phyloP scores from a whole-genome alignment of 2,329 filamentous ascomycete species.

The Hypoxylon sp. region DNA sequence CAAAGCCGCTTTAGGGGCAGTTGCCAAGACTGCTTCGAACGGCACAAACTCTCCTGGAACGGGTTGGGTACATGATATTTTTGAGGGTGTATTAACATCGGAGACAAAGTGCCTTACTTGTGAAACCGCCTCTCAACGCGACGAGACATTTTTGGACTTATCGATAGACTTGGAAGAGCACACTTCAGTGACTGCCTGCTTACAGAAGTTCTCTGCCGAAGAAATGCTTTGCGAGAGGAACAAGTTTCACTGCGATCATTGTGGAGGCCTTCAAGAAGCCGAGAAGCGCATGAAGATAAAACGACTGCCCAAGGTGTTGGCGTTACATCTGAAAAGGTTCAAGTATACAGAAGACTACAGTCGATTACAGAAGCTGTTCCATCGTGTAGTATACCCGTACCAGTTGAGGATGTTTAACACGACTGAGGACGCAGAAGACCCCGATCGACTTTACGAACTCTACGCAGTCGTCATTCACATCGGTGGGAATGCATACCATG shows the following conservation, averaged over 20 bases:
- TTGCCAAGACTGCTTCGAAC: constrained; percentile 54
- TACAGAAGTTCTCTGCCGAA: constrained; percentile 96
- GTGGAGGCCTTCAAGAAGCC: constrained; percentile 94
- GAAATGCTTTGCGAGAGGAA: constrained; percentile 99
- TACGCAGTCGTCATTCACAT: constrained; percentile 99
- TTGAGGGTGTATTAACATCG: constrained; percentile 93
- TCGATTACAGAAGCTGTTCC: constrained; percentile 94
- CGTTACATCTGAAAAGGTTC: constrained; percentile 95
- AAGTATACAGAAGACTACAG: constrained; percentile 98
- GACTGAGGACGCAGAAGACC: constrained; percentile 93
- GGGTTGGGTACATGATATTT: constrained; percentile 96
- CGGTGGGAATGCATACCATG: constrained; percentile 95
- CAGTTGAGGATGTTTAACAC: constrained; percentile 98
- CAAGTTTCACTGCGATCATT: constrained; percentile 99
- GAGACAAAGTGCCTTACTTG: constrained; percentile 97
- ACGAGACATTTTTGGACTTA: constrained; percentile 95
- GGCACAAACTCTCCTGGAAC: constrained; percentile 73
- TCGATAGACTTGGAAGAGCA: constrained; percentile 97
- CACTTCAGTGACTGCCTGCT: constrained; percentile 94
- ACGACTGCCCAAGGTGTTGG: constrained; percentile 89
- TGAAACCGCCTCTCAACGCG: constrained; percentile 93
- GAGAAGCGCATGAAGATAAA: constrained; percentile 99
- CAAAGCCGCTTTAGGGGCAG: constrained; percentile 60
- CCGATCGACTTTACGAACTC: constrained; percentile 93
- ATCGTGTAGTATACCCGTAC: constrained; percentile 96